These are phyloP conservation scores for Penicillium macrosclerotiorum DNA, from an alignment of 495 filamentous ascomycete species.

Conservation along the genomic window DNA sequence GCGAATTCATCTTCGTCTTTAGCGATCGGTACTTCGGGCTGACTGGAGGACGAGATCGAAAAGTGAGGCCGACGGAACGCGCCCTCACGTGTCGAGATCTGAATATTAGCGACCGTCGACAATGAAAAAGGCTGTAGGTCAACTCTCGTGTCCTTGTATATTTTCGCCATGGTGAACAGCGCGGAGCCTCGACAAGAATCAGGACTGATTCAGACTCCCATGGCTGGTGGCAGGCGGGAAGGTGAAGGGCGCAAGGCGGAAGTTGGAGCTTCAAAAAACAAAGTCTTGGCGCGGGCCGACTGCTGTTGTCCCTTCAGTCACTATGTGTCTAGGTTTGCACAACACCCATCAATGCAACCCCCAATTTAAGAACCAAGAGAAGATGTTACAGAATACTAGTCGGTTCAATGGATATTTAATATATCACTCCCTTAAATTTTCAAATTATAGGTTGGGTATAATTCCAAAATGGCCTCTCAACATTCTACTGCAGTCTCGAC, in stretches of 20 bases:
- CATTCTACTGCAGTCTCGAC: too few relatives aligned
- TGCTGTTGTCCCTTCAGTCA: neutral
- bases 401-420: too few relatives aligned
- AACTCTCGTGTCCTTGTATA: slow-evolving; percentile 85
- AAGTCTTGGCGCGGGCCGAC: slow-evolving; percentile 37
- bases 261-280: slow-evolving; percentile 48
- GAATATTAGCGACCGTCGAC: slow-evolving; percentile 68
- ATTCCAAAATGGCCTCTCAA: too few relatives aligned
- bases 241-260: slow-evolving; percentile 33
- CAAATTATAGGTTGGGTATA: too few relatives aligned
- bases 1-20: slow-evolving; percentile 76
- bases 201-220: slow-evolving; percentile 37
- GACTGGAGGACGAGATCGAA: slow-evolving; percentile 39
- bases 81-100: slow-evolving; percentile 58
- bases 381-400: too few relatives aligned
- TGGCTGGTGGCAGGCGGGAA: slow-evolving; percentile 26
- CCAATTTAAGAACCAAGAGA: too few relatives aligned
- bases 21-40: slow-evolving; percentile 36
- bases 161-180: slow-evolving; percentile 45
- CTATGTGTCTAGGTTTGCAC: neutral
- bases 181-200: slow-evolving; percentile 18
- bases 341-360: neutral
- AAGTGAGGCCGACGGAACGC: slow-evolving; percentile 43
- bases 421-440: too few relatives aligned
- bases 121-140: slow-evolving; percentile 72